Base-by-base conservation (phyloP, 768 basidiomycete genomes). In the Chalciporus piperatus region DNA sequence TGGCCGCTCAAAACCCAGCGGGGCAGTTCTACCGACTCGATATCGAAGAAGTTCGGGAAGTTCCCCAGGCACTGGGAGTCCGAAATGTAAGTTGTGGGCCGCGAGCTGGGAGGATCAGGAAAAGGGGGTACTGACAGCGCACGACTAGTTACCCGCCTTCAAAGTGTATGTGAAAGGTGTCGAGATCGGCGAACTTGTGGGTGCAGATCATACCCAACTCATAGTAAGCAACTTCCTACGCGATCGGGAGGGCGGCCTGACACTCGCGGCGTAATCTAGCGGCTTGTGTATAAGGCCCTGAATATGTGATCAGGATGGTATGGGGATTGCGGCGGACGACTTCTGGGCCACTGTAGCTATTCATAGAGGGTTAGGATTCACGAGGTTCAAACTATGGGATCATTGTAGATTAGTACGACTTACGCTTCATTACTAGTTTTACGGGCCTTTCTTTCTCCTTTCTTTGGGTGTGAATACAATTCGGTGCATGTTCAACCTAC, bases 1-100 rank as follows among this genome's bases (percentile, higher is more conserved):
- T 67, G 55, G 61, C 65, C 43, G 56, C 55, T 7, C 61, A 66
- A 61, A 59, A 68, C 41, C 65, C 66, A 9, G 5, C 13, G 22
- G 65, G 56, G 0, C 38, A 65, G 1, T 66, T 66, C 52, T 68
- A 68, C 56, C 66, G 65, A 46, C 63, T 66, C n/a, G 65, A 66
- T 57, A 57, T 52, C 19, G 66, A 66, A 30, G 66, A 66, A 16
- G 59, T 56, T 23, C 64, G 61, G 39, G 65, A 66, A 30, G 55
- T 66, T 19, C 49, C 61, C 6, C 41, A 35, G 42, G 66, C 46
- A 38, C 50, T 67, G 23, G 61, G 56, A 2, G 63, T 66, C 52
- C 66, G 59, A 37, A 57, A 43, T 27, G 63, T 66, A 47, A 55
- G 61, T 37, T 20, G 19, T 47, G 28, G 11, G n/a, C 20, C 49